Conservation (phyloP, 2,329 filamentous ascomycete species). For the Colletotrichum orchidophilum region DNA sequence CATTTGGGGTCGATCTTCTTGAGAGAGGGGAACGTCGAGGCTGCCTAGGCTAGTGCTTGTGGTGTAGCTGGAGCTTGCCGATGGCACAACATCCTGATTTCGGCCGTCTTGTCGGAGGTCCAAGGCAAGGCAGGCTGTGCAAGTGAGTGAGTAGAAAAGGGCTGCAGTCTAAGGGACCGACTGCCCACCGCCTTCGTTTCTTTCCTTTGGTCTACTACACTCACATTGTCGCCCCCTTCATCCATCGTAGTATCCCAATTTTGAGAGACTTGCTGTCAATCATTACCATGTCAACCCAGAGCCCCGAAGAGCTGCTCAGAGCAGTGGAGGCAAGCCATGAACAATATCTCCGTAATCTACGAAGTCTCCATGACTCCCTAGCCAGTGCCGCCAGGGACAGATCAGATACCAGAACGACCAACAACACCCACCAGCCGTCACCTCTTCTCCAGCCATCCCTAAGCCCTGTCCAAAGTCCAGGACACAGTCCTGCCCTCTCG, state of each 20-base stretch:
- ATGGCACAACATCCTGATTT: not conserved
- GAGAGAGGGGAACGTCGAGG: not conserved
- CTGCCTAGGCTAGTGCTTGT: slow-evolving; percentile 22
- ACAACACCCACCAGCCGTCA: slow-evolving; percentile 50
- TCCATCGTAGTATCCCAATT: not conserved
- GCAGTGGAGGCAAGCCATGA: slow-evolving; percentile 46
- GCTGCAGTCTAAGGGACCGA: not conserved
- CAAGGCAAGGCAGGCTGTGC: not conserved
- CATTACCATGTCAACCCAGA: slow-evolving; percentile 34
- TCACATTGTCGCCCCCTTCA: not conserved
- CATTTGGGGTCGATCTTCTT: slow-evolving; percentile 4
- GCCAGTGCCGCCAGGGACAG: slow-evolving; percentile 19
- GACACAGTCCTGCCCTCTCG: slow-evolving; percentile 17
- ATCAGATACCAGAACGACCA: slow-evolving; percentile 1
- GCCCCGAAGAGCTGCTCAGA: slow-evolving; percentile 45
- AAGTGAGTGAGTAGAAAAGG: not conserved
- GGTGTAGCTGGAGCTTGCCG: not conserved
- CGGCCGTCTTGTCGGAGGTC: not conserved
- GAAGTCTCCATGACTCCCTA: slow-evolving; percentile 42
- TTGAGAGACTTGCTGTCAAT: not conserved
- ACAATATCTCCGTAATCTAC: slow-evolving; percentile 44
- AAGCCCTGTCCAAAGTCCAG: slow-evolving; percentile 27
- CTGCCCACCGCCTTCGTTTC: not conserved
- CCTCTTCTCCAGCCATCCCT: slow-evolving; percentile 53
- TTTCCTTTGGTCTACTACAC: not conserved